These are phyloP conservation scores for Thalassiosira profunda DNA, from an alignment of 108 stramenopile species.

Conservation along the genomic window DNA sequence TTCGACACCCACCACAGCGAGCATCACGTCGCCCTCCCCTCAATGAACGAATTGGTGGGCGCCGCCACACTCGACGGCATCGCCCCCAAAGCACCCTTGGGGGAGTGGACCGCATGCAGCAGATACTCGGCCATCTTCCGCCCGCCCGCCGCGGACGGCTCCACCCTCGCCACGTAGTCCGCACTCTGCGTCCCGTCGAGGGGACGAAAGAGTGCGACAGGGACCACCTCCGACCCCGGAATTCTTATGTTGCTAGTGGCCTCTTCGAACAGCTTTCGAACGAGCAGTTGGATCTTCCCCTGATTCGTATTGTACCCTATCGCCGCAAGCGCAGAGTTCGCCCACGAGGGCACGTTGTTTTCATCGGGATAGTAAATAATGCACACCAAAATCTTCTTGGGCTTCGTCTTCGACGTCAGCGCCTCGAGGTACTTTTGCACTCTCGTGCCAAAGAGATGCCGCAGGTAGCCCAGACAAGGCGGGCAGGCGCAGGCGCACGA, in stretches of 20 bases:
- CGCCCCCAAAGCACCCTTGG: background rate
- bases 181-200: conserved; percentile 78
- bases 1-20: too few relatives aligned
- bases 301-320: conserved; percentile 86
- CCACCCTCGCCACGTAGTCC: conserved; percentile 92
- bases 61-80: background rate
- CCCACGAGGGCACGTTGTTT: conserved; percentile 77
- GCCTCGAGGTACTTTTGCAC: conserved; percentile 75
- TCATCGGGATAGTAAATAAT: conserved; percentile 95
- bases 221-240: conserved; percentile 71
- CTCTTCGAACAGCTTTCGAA: conserved; percentile 73
- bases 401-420: conserved; percentile 76
- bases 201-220: conserved; percentile 78
- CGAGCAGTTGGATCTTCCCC: conserved; percentile 67
- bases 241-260: conserved; percentile 77
- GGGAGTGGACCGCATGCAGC: conserved; percentile 54
- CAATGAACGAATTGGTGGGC: conserved; percentile 31
- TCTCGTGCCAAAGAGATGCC: conserved; percentile 84
- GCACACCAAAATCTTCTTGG: conserved; percentile 82
- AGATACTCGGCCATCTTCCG: conserved; percentile 87
- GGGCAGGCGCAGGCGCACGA: conserved; percentile 54
- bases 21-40: conserved; percentile 11
- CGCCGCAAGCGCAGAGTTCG: conserved; percentile 67
- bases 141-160: conserved; percentile 87
- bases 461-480: conserved; percentile 82